These are phyloP conservation scores for Marasmius tenuissimus DNA, from an alignment of 1,284 basidiomycete genomes.

Conservation along the genomic window DNA sequence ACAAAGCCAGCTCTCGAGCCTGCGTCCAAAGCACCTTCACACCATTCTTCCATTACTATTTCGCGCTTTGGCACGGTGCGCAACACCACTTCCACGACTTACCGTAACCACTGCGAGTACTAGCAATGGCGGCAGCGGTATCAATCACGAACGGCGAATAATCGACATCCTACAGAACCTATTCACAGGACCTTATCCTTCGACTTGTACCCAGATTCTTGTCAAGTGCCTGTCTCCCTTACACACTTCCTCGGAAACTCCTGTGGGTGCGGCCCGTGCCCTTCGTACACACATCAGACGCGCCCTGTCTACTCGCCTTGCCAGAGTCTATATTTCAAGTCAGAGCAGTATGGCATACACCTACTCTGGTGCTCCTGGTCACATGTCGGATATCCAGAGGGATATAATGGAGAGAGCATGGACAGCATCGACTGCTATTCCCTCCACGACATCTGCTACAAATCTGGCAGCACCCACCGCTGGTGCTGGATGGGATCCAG, in stretches of 20 bases:
- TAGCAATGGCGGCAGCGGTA: constrained; percentile 4
- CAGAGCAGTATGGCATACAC: constrained; percentile 54
- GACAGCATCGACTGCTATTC: constrained; percentile 29
- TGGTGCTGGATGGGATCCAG: constrained; percentile 58
- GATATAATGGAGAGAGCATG: constrained; percentile 71
- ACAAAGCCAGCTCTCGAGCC: constrained; percentile 52
- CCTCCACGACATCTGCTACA: constrained; percentile 48
- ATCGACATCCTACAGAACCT: constrained; percentile 54
- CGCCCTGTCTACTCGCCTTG: constrained; percentile 59
- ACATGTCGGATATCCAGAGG: constrained; percentile 51
- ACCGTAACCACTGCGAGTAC: constrained; percentile 39
- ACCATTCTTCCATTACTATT: constrained; percentile 70
- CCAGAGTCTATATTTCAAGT: constrained; percentile 59
- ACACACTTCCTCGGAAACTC: constrained; percentile 12
- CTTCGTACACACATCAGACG: constrained; percentile 65
- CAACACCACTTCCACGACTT: constrained; percentile 63
- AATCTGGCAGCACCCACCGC: constrained; percentile 28
- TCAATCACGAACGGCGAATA: constrained; percentile 52
- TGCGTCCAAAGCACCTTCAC: constrained; percentile 53
- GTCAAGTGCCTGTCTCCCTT: constrained; percentile 45
- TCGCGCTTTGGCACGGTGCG: constrained; percentile 61
- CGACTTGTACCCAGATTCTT: constrained; percentile 61
- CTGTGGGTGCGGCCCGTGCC: constrained; percentile 63
- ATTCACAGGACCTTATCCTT: constrained; percentile 62
- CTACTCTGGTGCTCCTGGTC: constrained; percentile 55